Evolutionary conservation across 768 basidiomycete species (phyloP).

Genomic region (Lactarius hengduanensis): DNA sequence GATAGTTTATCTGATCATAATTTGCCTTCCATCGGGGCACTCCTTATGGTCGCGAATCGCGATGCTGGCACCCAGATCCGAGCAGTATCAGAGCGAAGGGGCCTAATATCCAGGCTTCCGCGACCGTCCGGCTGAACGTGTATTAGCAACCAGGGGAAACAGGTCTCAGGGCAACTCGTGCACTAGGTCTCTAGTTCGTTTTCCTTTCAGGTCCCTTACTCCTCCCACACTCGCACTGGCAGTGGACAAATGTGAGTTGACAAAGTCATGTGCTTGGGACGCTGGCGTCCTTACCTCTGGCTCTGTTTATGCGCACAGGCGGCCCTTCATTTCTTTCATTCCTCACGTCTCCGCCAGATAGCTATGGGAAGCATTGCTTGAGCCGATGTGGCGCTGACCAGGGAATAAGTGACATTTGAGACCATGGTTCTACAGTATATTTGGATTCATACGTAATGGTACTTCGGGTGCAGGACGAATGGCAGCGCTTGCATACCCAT

Average conservation of each 20-base stretch:
- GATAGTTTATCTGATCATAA: background rate
- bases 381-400: background rate
- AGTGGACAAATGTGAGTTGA: background rate
- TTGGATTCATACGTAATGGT: background rate
- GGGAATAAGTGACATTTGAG: background rate
- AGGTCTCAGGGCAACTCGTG: background rate
- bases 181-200: conserved; percentile 12
- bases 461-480: background rate
- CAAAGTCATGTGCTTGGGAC: too few relatives aligned
- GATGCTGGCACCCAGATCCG: background rate
- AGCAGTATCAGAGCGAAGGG: background rate
- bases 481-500: too few relatives aligned
- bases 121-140: background rate
- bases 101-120: conserved; percentile 13
- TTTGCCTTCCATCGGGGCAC: conserved; percentile 6
- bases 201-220: background rate
- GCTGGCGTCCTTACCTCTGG: too few relatives aligned
- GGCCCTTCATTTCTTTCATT: background rate
- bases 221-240: background rate
- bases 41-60: conserved; percentile 4
- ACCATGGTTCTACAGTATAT: background rate
- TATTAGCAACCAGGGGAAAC: background rate
- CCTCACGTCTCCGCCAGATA: background rate
- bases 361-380: background rate
- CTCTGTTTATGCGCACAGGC: background rate